Evolutionary conservation across 352 stramenopile genomes (phyloP), one percentile per base, ranked within the genome.

Genomic region (Globisporangium abappressorium): DNA sequence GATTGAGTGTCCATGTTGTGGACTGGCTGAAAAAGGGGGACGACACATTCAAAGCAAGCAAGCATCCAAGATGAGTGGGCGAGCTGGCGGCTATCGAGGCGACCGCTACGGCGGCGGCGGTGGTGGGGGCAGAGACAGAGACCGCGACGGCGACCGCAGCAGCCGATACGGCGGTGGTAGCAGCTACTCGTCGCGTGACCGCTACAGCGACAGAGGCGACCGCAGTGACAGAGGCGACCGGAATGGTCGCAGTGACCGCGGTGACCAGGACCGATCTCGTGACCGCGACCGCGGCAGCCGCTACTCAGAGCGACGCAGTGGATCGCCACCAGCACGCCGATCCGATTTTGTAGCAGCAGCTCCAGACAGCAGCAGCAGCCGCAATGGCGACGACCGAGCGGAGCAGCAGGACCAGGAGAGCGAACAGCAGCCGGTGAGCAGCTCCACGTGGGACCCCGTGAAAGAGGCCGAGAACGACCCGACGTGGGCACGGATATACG

Each of bases 401-500:
- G 30, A 53, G 74, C 56, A 77, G 20, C 64, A 81, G 0, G 68
- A 77, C 36, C 54, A 56, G 6, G 77, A 79, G 51, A 47, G 41
- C 41, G 41, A 47, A 7, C 41, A 47, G 41, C 30, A 51, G 46
- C 69, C 79, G 0, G 70, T 79, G 69, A 68, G 77, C 6, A 83
- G 72, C 30, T 82, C 72, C 20, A 76, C 77, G 6, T 95, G 87
- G 87, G 87, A 95, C 49, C 69, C 81, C 0, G 79, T 76, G 56
- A 92, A 93, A 64, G 87, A 95, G 62, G 87, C 87, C 20, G 74
- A 92, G 64, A 89, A 87, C 41, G 87, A 95, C 67, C 85, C 84
- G 30, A 86, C 82, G 43, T 95, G 87, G 87, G 85, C 87, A 7
- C 77, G 89, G 41, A 94, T 96, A 73, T 96, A 96, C 76, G 91